These are phyloP conservation scores for Oleoguttula mirabilis DNA, from an alignment of 495 filamentous ascomycete genomes.

Conservation along the genomic window DNA sequence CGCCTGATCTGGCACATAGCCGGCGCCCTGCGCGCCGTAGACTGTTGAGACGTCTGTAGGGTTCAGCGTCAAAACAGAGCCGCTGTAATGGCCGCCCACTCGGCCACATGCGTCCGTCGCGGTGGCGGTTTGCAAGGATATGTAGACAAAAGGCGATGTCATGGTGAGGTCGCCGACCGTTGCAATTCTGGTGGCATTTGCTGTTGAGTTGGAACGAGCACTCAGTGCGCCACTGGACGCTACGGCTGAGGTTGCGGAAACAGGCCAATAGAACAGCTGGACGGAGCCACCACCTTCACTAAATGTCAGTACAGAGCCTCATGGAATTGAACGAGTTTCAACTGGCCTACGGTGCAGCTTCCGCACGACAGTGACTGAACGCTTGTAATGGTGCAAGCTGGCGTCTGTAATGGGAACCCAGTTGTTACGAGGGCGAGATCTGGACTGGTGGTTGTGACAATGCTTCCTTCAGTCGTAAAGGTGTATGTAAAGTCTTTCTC, in stretches of 20 bases:
- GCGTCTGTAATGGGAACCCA: background rate
- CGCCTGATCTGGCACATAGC: background rate
- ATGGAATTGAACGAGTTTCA: background rate
- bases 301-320: background rate
- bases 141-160: background rate
- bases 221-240: background rate
- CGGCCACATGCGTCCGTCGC: background rate
- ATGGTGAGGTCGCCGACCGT: background rate
- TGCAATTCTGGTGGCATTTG: background rate
- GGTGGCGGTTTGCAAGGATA: background rate
- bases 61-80: background rate
- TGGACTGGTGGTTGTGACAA: background rate
- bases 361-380: background rate
- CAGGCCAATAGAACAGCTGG: background rate
- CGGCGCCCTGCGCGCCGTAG: background rate
- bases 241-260: background rate
- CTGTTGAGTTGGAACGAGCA: background rate
- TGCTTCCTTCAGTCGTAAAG: background rate
- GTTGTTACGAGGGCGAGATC: background rate
- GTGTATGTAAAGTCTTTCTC: background rate
- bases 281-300: background rate
- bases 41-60: background rate
- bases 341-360: background rate
- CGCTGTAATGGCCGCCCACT: background rate
- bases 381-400: background rate